Evolutionary conservation across 148 eudicot species (phyloP).

Genomic region (Rheum nobile): DNA sequence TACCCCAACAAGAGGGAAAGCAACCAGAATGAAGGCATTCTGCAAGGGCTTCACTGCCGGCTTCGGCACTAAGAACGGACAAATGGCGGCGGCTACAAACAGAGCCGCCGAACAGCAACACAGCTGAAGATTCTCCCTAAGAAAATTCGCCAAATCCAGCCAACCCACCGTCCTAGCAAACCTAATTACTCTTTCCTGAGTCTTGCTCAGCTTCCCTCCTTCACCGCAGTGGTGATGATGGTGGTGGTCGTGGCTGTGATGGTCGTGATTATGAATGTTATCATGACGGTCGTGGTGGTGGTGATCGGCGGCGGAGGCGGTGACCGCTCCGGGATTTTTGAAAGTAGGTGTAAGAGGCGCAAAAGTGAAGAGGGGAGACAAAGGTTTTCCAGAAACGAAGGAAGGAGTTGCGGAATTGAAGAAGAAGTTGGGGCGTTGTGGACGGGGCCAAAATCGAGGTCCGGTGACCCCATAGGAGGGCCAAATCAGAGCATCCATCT

Average conservation of each 20-base stretch:
- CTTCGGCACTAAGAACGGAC: conserved; percentile 57
- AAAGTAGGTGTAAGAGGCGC: conserved; percentile 8
- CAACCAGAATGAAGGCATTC: conserved; percentile 38
- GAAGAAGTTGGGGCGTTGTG: not conserved
- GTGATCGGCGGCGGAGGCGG: conserved; percentile 17
- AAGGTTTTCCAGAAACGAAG: conserved; percentile 6
- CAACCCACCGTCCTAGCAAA: conserved; percentile 60
- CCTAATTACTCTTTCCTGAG: conserved; percentile 43
- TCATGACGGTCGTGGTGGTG: conserved; percentile 16
- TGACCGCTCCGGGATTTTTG: conserved; percentile 14
- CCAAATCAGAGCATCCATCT: not conserved
- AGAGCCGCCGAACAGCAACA: conserved; percentile 66
- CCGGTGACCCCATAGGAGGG: not conserved
- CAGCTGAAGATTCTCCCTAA: conserved; percentile 71
- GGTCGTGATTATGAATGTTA: conserved; percentile 8
- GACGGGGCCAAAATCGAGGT: not conserved
- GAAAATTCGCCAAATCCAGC: conserved; percentile 58
- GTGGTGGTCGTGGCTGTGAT: conserved; percentile 21
- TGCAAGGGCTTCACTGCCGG: conserved; percentile 44
- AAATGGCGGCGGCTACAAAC: conserved; percentile 56
- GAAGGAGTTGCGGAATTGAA: not conserved
- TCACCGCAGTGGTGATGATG: conserved; percentile 13
- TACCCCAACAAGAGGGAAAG: conserved; percentile 98
- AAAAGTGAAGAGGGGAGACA: conserved; percentile 11
- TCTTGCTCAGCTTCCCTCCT: conserved; percentile 22